Evolutionary conservation across 176 grass and related monocot species (phyloP).

Genomic region (Ensete ventricosum): DNA sequence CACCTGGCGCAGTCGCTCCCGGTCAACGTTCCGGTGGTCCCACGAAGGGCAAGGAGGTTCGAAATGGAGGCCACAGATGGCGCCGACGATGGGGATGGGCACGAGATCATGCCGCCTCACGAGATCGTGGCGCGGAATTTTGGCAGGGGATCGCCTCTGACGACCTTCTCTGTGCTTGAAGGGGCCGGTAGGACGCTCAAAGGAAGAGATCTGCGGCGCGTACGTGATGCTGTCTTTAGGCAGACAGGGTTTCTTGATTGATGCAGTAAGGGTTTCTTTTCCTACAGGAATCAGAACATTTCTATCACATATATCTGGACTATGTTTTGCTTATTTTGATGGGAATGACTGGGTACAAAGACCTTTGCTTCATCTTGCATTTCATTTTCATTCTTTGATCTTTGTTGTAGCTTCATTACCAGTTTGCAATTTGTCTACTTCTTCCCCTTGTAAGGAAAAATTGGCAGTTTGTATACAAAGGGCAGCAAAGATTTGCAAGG

Average conservation of each 20-base stretch:
- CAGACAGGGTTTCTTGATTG: conserved; percentile 79
- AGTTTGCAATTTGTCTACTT: too few relatives aligned
- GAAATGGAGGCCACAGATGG: conserved; percentile 6
- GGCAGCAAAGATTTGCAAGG: too few relatives aligned
- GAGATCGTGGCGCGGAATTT: conserved; percentile 50
- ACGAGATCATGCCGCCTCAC: conserved; percentile 79
- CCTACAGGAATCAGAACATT: background rate
- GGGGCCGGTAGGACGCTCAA: conserved; percentile 76
- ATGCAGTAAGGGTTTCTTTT: background rate
- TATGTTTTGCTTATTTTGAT: too few relatives aligned
- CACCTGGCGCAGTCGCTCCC: conserved; percentile 15
- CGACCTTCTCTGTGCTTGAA: conserved; percentile 70
- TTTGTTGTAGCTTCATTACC: too few relatives aligned
- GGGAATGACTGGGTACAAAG: too few relatives aligned
- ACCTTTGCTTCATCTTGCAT: too few relatives aligned
- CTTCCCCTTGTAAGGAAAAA: too few relatives aligned
- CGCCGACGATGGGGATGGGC: conserved; percentile 26
- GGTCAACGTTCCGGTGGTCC: conserved; percentile 6
- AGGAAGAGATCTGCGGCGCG: conserved; percentile 76
- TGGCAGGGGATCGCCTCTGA: conserved; percentile 53
- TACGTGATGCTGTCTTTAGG: conserved; percentile 74
- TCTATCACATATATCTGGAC: background rate
- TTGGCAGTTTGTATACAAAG: too few relatives aligned
- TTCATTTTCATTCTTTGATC: too few relatives aligned
- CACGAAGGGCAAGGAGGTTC: background rate